Evolutionary conservation across 352 stramenopile genomes (phyloP).

Genomic region (Pythium sp.): DNA sequence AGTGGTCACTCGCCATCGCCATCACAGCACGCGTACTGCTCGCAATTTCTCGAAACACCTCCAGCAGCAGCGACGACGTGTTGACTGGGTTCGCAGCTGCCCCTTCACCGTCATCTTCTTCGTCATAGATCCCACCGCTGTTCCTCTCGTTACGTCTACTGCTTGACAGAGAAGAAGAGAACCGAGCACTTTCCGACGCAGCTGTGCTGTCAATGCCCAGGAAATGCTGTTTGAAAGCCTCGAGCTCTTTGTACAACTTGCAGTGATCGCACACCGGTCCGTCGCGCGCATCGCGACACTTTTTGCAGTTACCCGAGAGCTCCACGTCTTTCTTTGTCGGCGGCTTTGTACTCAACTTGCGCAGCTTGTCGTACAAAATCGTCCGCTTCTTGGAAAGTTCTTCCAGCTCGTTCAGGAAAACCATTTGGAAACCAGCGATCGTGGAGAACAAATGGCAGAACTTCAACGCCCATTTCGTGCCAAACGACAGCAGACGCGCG

Average conservation of each 20-base stretch:
- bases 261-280: conserved; percentile 68
- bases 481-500: conserved; percentile 38
- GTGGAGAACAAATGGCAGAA: conserved; percentile 52
- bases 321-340: conserved; percentile 48
- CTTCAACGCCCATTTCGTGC: conserved; percentile 39
- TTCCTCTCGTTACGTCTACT: neutral
- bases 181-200: neutral
- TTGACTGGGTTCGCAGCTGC: conserved; percentile 3
- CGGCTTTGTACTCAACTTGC: conserved; percentile 30
- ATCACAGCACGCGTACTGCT: conserved; percentile 22
- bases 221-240: conserved; percentile 53
- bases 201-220: conserved; percentile 40
- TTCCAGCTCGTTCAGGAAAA: conserved; percentile 52
- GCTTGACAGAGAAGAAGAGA: neutral
- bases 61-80: conserved; percentile 40
- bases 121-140: conserved; percentile 1
- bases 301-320: conserved; percentile 62
- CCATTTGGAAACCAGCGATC: conserved; percentile 39
- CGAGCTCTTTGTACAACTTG: conserved; percentile 59
- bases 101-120: conserved; percentile 5
- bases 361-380: conserved; percentile 32
- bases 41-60: conserved; percentile 61
- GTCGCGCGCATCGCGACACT: conserved; percentile 53
- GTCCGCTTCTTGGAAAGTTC: conserved; percentile 33
- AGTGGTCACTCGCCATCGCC: neutral